These are phyloP conservation scores for Umbilicaria muhlenbergii DNA, from an alignment of 495 filamentous ascomycete genomes.

Conservation along the genomic window DNA sequence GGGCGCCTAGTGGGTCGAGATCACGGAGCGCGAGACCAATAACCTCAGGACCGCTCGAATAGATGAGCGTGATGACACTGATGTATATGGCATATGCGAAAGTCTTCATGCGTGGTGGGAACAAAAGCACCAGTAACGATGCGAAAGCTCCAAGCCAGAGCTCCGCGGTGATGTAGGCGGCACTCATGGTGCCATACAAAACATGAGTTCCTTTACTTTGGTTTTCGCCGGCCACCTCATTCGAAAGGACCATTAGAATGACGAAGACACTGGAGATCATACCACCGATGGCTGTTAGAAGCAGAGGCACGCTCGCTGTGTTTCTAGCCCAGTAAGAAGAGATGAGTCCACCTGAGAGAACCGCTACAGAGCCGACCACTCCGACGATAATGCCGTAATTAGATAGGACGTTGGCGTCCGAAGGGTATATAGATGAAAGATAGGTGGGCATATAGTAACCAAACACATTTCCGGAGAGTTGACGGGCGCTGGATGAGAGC, in stretches of 20 bases:
- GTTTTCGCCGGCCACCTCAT: conserved; percentile 4
- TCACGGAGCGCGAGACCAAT: conserved; percentile 14
- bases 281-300: conserved; percentile 17
- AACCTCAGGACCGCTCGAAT: conserved; percentile 16
- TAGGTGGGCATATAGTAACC: conserved; percentile 21
- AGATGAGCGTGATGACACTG: conserved; percentile 15
- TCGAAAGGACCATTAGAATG: conserved; percentile 17
- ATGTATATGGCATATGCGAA: conserved; percentile 18
- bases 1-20: conserved; percentile 4
- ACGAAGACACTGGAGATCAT: conserved; percentile 20
- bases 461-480: conserved; percentile 17
- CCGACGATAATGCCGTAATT: conserved; percentile 21
- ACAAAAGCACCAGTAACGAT: conserved; percentile 12
- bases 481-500: conserved; percentile 12
- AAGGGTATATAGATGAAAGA: conserved; percentile 12
- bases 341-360: conserved; percentile 15
- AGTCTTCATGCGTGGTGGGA: conserved; percentile 19
- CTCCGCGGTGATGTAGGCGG: conserved; percentile 19
- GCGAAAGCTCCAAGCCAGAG: conserved; percentile 18
- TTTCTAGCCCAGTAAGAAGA: conserved; percentile 11
- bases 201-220: conserved; percentile 10
- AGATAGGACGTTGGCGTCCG: conserved; percentile 8
- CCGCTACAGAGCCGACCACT: conserved; percentile 16
- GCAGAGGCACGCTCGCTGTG: conserved; percentile 14
- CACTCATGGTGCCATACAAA: conserved; percentile 16